These are phyloP conservation scores for Cytospora leucostoma DNA, from an alignment of 2,329 filamentous ascomycete genomes.

Conservation along the genomic window DNA sequence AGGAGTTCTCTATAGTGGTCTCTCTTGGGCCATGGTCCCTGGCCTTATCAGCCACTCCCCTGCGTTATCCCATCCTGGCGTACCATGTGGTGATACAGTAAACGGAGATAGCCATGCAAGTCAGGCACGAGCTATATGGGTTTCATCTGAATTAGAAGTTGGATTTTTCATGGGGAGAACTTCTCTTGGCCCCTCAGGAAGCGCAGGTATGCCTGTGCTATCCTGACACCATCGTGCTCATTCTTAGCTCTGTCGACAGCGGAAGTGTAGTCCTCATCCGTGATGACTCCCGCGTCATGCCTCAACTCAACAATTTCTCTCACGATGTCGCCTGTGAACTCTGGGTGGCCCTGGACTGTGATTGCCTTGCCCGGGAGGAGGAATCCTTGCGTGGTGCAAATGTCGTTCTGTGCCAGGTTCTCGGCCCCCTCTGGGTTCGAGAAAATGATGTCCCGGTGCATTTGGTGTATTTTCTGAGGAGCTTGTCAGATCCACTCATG, in stretches of 20 bases:
- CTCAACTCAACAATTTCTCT: constrained; percentile 66
- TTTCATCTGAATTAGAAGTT: neutral
- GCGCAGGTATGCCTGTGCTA: constrained; percentile 72
- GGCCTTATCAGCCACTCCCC: too few species aligned
- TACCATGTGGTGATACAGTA: too few species aligned
- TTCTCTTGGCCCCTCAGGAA: constrained; percentile 60
- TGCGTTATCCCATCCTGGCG: too few species aligned
- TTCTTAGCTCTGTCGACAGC: constrained; percentile 65
- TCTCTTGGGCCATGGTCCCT: too few species aligned
- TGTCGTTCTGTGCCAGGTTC: constrained; percentile 63
- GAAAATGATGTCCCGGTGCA: constrained; percentile 79
- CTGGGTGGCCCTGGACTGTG: constrained; percentile 83
- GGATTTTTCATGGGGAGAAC: constrained; percentile 2
- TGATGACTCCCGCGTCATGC: constrained; percentile 67
- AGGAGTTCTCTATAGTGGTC: neutral
- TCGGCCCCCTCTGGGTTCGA: constrained; percentile 63
- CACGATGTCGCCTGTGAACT: constrained; percentile 75
- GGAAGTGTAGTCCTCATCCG: constrained; percentile 67
- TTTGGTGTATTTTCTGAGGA: constrained; percentile 64
- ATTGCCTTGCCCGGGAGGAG: constrained; percentile 67
- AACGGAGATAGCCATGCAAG: too few species aligned
- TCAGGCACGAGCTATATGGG: too few species aligned
- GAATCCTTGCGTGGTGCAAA: constrained; percentile 79
- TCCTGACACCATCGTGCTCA: constrained; percentile 76
- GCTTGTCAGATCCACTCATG: neutral